Conservation (phyloP, 441 rosid genomes). For the Mallotus repandus region DNA sequence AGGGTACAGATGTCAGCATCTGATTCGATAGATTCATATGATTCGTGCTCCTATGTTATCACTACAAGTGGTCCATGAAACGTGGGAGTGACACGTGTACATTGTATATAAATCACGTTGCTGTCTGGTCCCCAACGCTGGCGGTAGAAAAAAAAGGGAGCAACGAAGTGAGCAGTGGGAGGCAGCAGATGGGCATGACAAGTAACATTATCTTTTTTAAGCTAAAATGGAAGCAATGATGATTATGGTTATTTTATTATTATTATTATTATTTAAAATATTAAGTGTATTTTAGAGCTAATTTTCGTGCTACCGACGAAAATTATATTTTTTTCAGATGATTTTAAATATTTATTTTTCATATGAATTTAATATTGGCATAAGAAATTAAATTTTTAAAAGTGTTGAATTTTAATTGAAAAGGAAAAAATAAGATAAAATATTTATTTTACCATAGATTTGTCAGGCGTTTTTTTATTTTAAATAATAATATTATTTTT, state of each 20-base stretch:
- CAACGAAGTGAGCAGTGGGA: neutral
- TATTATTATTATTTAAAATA: neutral
- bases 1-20: conserved; percentile 3
- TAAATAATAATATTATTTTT: neutral
- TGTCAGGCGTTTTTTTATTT: too few species aligned
- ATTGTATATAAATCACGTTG: neutral
- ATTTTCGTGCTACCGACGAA: too few species aligned
- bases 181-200: neutral
- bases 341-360: too few species aligned
- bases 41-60: conserved; percentile 9
- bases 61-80: conserved; percentile 39
- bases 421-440: too few species aligned
- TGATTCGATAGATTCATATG: neutral
- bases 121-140: conserved; percentile 16
- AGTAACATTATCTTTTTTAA: too few species aligned
- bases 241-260: neutral
- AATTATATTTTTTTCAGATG: too few species aligned
- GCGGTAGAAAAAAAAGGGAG: conserved; percentile 9
- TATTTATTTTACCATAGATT: too few species aligned
- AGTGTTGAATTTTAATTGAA: too few species aligned
- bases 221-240: neutral
- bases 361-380: too few species aligned
- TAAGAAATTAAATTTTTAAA: too few species aligned
- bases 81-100: conserved; percentile 20
- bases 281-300: too few species aligned